Conservation (phyloP, 2,329 filamentous ascomycete species). For the Fusarium chuoi region DNA sequence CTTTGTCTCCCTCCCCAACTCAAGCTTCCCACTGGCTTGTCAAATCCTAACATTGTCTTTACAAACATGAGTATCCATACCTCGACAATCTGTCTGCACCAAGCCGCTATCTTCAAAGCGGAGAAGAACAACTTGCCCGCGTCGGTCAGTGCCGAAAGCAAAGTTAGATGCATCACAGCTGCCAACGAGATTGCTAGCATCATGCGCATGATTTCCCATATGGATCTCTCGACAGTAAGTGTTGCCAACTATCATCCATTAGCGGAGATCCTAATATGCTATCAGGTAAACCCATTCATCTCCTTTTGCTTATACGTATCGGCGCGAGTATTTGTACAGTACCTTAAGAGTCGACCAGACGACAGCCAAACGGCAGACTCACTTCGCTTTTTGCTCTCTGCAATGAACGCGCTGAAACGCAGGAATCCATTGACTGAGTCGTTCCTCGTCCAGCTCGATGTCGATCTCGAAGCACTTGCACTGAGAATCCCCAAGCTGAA, state of each 20-base stretch:
- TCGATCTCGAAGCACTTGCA: slow-evolving; percentile 83
- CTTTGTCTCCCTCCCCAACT: slow-evolving; percentile 83
- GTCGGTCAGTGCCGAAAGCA: slow-evolving; percentile 87
- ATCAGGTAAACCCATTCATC: slow-evolving; percentile 92
- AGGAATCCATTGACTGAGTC: slow-evolving; percentile 94
- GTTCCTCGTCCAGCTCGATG: slow-evolving; percentile 91
- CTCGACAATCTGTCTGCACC: slow-evolving; percentile 95
- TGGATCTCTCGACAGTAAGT: slow-evolving; percentile 85
- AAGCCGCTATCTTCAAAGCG: slow-evolving; percentile 97
- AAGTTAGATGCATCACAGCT: slow-evolving; percentile 90
- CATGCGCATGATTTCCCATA: slow-evolving; percentile 93
- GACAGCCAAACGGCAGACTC: slow-evolving; percentile 83
- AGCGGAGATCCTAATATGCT: slow-evolving; percentile 32
- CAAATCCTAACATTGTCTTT: slow-evolving; percentile 87
- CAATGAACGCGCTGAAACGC: slow-evolving; percentile 88
- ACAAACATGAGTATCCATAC: slow-evolving; percentile 98
- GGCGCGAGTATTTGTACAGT: slow-evolving; percentile 93
- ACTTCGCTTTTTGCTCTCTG: slow-evolving; percentile 87
- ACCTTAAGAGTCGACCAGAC: slow-evolving; percentile 91
- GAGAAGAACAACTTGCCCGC: slow-evolving; percentile 85
- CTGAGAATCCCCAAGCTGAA: slow-evolving; percentile 68
- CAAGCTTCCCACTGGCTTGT: slow-evolving; percentile 79
- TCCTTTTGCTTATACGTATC: slow-evolving; percentile 97
- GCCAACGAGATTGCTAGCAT: slow-evolving; percentile 94
- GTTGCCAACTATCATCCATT: background rate